Base-by-base conservation (phyloP, 768 basidiomycete genomes). In the Lactifluus pinguis region DNA sequence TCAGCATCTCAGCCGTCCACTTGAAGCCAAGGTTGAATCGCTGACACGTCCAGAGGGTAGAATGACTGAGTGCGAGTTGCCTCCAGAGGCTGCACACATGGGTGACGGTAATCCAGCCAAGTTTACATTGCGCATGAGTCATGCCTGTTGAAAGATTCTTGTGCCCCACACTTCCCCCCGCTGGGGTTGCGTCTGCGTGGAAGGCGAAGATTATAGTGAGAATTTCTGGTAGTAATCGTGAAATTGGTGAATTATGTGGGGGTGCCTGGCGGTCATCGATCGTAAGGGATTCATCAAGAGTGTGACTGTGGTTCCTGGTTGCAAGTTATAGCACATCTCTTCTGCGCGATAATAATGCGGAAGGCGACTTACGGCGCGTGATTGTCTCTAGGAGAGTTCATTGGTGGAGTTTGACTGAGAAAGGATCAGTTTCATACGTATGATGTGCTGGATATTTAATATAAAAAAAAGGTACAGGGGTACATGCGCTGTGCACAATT, bases 21-120 rank as follows among this genome's bases (percentile, higher is more conserved):
- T 57, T 51, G 13, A 38, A 30, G n/a, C 61, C 45, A 42, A 62
- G 61, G 32, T 62, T 45, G 39, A 62, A 62, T 17, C 51, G 56
- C 30, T 49, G 61, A 19, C 53, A 39, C 6, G 52, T 44, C 61
- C 61, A 57, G 49, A 62, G 56, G 39, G 30, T 38, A 17, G 47
- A 48, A 45, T 53, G 21, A 11, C 49, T 47, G 30, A 62, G 39
- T 19, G 61, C 61, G 4, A 62, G 56, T 29, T 42, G 61, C 49
- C 61, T 57, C 61, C 61, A 62, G 21, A 42, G 30, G 45, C 56
- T 41, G 56, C 61, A 62, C 45, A 62, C 61, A 39, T 62, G 61
- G 21, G 61, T 53, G 17, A 54, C 21, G 25, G 56, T 57, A 50
- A 62, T 57, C 61, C 61, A 62, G 21, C 61, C 55, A 42, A 58